phyloP scores from a whole-genome alignment of 2,329 filamentous ascomycete genomes.

The Penicillium sp. region DNA sequence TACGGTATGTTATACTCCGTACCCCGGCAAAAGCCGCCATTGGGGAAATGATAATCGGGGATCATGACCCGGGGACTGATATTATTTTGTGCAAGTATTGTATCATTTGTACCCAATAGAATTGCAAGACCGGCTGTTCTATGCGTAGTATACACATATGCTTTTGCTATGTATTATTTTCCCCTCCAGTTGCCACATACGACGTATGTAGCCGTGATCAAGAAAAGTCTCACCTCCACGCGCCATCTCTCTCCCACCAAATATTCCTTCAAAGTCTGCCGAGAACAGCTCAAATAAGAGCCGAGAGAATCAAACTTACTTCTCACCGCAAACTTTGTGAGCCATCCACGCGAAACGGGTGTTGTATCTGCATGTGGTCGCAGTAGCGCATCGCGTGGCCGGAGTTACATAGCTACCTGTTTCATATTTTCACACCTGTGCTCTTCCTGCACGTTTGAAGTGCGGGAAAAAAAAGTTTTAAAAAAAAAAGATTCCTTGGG shows the following conservation, averaged over 20 bases:
- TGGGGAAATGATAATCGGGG: slow-evolving; percentile 8
- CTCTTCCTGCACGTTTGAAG: not conserved
- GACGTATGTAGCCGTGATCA: not conserved
- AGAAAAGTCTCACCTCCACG: not conserved
- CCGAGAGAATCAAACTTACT: not conserved
- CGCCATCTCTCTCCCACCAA: not conserved
- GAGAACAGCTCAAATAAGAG: slow-evolving; percentile 4
- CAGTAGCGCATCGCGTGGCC: slow-evolving; percentile 24
- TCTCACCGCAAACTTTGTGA: slow-evolving; percentile 19
- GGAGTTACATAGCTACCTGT: slow-evolving; percentile 12
- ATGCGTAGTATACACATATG: no score
- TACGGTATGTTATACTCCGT: not conserved
- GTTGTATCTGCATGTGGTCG: slow-evolving; percentile 16
- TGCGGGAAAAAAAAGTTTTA: not conserved
- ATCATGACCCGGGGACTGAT: slow-evolving; percentile 2
- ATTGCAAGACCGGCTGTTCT: not conserved
- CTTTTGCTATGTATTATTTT: no score
- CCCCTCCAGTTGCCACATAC: not conserved
- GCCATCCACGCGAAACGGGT: slow-evolving; percentile 15
- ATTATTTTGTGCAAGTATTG: not conserved
- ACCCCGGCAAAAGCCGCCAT: not conserved
- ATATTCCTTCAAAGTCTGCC: not conserved
- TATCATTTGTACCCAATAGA: slow-evolving; percentile 1
- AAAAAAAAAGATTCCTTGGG: not conserved
- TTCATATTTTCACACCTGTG: slow-evolving; percentile 15